Percentiles rank a stretch among this genome's conserved stretches.
phyloP scores from a whole-genome alignment of 2,329 filamentous ascomycete species.

The Epichloe scottii region DNA sequence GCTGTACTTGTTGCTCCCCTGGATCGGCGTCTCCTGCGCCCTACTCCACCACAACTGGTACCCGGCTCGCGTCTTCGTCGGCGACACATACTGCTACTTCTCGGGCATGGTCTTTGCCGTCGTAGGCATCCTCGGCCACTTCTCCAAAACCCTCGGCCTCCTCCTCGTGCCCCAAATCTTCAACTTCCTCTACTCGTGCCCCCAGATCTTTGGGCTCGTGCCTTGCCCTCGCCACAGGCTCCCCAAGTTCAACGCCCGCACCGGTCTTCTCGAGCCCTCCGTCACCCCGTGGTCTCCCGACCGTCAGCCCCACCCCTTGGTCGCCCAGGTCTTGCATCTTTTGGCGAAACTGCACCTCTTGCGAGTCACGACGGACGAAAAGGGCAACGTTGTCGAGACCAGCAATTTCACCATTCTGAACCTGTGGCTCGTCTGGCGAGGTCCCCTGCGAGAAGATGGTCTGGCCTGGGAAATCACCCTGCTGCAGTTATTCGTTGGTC shows the following conservation, averaged over 20 bases:
- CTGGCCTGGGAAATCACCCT: constrained; percentile 66
- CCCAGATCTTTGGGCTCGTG: constrained; percentile 80
- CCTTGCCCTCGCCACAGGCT: constrained; percentile 89
- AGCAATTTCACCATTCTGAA: constrained; percentile 91
- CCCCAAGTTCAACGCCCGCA: constrained; percentile 74
- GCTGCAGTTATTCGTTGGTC: constrained; percentile 65
- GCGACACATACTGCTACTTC: constrained; percentile 99
- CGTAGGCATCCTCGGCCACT: constrained; percentile 91
- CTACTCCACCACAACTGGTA: constrained; percentile 91
- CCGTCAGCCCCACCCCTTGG: constrained; percentile 52
- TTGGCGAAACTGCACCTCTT: constrained; percentile 58
- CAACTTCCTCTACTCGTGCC: constrained; percentile 90
- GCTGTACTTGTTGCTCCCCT: constrained; percentile 85
- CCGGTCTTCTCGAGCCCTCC: constrained; percentile 76
- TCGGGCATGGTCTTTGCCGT: constrained; percentile 98
- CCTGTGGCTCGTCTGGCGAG: constrained; percentile 91
- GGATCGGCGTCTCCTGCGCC: constrained; percentile 82
- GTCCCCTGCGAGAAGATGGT: constrained; percentile 76
- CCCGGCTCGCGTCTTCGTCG: constrained; percentile 87
- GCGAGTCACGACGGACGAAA: constrained; percentile 51
- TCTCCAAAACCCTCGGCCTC: constrained; percentile 89
- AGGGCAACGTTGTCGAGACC: constrained; percentile 63
- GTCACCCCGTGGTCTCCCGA: constrained; percentile 60
- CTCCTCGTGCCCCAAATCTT: constrained; percentile 88
- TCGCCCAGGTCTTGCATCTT: constrained; percentile 53